phyloP scores from a whole-genome alignment of 23 red algal genomes.

The Gracilaria domingensis region DNA sequence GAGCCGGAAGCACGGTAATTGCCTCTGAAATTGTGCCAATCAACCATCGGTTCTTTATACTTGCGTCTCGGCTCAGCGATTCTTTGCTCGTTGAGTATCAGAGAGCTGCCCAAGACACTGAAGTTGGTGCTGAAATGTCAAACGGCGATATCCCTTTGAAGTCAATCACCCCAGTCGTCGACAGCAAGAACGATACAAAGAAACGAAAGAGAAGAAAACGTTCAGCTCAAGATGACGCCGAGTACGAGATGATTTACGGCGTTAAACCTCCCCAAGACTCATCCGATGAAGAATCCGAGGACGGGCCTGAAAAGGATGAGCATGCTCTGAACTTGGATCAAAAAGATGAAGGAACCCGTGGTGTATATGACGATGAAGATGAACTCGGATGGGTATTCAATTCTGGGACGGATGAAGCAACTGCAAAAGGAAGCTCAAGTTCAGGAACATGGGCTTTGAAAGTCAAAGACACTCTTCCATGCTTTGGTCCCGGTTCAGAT shows the following conservation, averaged over 20 bases:
- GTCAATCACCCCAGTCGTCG: not conserved
- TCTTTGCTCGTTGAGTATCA: constrained; percentile 75
- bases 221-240: constrained; percentile 53
- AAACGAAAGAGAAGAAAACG: constrained; percentile 63
- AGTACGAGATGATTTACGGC: constrained; percentile 76
- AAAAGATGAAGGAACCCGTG: constrained; percentile 71
- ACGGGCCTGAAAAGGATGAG: constrained; percentile 22
- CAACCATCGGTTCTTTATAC: constrained; percentile 70
- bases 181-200: not conserved
- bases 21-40: constrained; percentile 74
- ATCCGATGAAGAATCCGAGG: constrained; percentile 67
- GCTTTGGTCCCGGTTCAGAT: constrained; percentile 78
- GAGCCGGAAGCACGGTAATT: constrained; percentile 78
- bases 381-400: constrained; percentile 72
- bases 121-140: constrained; percentile 4
- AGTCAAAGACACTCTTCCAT: constrained; percentile 69
- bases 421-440: not conserved
- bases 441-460: constrained; percentile 70
- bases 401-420: constrained; percentile 42
- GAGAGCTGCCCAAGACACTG: constrained; percentile 18
- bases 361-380: constrained; percentile 77
- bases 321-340: constrained; percentile 53
- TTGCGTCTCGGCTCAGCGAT: constrained; percentile 75
- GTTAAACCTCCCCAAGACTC: constrained; percentile 64
- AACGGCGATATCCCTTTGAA: constrained; percentile 3